Conservation (phyloP, 306 rosid genomes). For the Prunus fruticosa region DNA sequence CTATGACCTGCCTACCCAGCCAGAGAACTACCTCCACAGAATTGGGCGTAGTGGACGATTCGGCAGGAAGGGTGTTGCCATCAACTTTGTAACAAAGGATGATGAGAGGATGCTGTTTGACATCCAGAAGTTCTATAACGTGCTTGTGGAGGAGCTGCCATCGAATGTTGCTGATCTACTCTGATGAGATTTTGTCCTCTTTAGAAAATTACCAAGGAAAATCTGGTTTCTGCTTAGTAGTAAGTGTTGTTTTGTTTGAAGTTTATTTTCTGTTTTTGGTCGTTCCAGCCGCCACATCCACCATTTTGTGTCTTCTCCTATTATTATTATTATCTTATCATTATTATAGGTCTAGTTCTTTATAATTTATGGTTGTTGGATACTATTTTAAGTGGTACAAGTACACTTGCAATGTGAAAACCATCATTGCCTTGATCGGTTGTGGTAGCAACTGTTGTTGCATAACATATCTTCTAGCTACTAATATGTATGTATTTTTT, state of each 20-base stretch:
- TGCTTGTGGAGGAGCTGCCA: conserved; percentile 73
- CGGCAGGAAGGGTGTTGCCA: conserved; percentile 86
- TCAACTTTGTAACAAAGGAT: conserved; percentile 62
- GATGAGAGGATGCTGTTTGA: conserved; percentile 70
- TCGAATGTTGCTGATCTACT: conserved; percentile 81
- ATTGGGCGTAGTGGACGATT: conserved; percentile 88
- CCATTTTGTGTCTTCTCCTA: conserved; percentile 22
- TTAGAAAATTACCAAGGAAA: neutral
- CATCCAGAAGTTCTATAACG: conserved; percentile 79
- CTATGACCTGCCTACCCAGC: conserved; percentile 82
- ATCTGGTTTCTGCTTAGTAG: conserved; percentile 30
- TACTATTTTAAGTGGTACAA: conserved; percentile 23
- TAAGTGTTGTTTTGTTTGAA: conserved; percentile 25
- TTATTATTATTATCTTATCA: neutral
- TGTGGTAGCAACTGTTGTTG: conserved; percentile 18
- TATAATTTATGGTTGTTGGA: conserved; percentile 24
- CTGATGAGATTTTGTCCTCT: conserved; percentile 48
- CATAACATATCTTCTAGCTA: conserved; percentile 31
- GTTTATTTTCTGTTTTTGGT: conserved; percentile 10
- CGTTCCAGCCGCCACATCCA: neutral
- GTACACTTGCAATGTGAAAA: conserved; percentile 31
- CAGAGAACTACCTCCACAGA: conserved; percentile 84
- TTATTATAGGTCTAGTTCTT: conserved; percentile 31
- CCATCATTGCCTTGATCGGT: conserved; percentile 28
- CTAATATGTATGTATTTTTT: conserved; percentile 10